phyloP scores from a whole-genome alignment of 345 rosid species.

The sweet orange (Citrus sinensis) region DVS_A1.0 CM039168.1:2519501-2520000 shows the following conservation, averaged over 20 bases:
- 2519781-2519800: neutral
- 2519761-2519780: neutral
- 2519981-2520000: conserved; percentile 74
- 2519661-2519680: neutral
- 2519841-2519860: neutral
- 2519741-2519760: neutral
- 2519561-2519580: neutral
- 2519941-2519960: conserved; percentile 93
- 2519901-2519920: conserved; percentile 45
- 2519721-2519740: neutral
- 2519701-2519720: neutral
- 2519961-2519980: conserved; percentile 90
- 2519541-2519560: neutral
- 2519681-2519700: neutral
- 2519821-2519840: neutral
- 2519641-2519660: neutral
- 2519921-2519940: conserved; percentile 86
- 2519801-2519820: neutral
- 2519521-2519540: conserved; percentile 1
- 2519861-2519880: neutral
- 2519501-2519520: conserved; percentile 14
- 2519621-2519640: neutral
- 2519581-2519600: neutral
- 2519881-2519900: conserved; percentile 1
- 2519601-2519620: neutral